A percentile compares a stretch with the other conserved stretches of the same genome.
Conservation (phyloP, 306 rosid genomes). For the Quercus alba region DNA sequence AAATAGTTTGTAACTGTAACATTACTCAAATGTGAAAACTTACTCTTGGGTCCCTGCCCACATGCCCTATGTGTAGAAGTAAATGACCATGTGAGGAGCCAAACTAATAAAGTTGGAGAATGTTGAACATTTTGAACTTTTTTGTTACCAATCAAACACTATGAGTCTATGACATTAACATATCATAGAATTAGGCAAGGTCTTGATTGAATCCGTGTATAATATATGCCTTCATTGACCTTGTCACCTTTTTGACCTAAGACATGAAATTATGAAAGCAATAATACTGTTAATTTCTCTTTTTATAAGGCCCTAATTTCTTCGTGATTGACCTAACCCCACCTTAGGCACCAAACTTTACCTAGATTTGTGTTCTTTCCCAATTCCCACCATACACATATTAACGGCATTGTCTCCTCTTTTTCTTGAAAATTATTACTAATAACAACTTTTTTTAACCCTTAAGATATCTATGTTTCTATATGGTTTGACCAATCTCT, state of each 20-base stretch:
- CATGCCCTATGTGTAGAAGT: too few relatives aligned
- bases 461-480: slow-evolving; percentile 1
- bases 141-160: too few relatives aligned
- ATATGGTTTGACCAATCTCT: slow-evolving; percentile 6
- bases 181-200: too few relatives aligned
- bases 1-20: too few relatives aligned
- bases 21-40: too few relatives aligned
- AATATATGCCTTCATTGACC: slow-evolving; percentile 22
- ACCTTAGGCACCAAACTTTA: slow-evolving; percentile 26
- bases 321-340: slow-evolving; percentile 43
- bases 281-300: slow-evolving; percentile 11
- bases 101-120: too few relatives aligned
- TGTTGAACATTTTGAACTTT: too few relatives aligned
- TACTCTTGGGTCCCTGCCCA: too few relatives aligned
- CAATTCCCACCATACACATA: slow-evolving; percentile 32
- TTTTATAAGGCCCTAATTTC: slow-evolving; percentile 34
- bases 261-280: background rate
- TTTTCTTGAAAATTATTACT: background rate
- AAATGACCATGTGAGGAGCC: too few relatives aligned
- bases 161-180: too few relatives aligned
- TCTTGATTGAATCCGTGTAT: slow-evolving; percentile 5
- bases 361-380: slow-evolving; percentile 38
- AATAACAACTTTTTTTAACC: background rate
- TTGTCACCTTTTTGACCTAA: slow-evolving; percentile 28
- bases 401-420: slow-evolving; percentile 31